phyloP scores from a whole-genome alignment of 2,329 filamentous ascomycete genomes.

The Graphiopsis chlorocephala region DNA sequence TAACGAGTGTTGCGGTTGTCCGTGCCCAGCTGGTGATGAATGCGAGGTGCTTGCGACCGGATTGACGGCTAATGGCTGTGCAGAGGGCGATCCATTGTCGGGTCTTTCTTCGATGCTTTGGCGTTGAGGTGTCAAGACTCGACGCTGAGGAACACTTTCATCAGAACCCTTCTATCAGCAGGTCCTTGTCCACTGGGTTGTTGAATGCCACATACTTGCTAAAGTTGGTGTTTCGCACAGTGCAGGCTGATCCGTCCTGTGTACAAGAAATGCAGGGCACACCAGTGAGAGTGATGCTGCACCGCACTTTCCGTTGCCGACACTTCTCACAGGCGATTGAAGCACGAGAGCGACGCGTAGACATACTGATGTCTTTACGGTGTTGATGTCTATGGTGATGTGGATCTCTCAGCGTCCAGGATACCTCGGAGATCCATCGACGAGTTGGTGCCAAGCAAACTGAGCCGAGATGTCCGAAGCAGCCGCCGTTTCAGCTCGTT shows the following conservation, averaged over 20 bases:
- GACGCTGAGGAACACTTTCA: neutral
- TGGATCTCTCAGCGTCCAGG: neutral
- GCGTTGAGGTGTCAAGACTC: neutral
- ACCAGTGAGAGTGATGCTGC: conserved; percentile 6
- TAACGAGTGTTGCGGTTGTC: neutral
- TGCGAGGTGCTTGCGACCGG: neutral
- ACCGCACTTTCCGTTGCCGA: conserved; percentile 5
- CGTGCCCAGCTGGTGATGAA: neutral
- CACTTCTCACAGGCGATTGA: conserved; percentile 1
- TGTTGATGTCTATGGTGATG: neutral
- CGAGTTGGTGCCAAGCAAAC: neutral
- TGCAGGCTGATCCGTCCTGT: conserved; percentile 1
- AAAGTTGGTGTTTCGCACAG: neutral
- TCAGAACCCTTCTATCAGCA: neutral
- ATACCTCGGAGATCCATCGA: neutral
- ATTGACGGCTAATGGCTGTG: neutral
- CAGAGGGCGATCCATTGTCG: neutral
- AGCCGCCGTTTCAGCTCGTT: neutral
- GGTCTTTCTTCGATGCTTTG: neutral
- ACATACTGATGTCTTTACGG: neutral
- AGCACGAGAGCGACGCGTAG: conserved; percentile 5
- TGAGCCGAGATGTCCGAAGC: neutral
- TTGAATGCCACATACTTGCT: neutral
- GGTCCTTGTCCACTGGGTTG: neutral
- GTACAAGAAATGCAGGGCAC: conserved; percentile 7